Evolutionary conservation across 2,329 filamentous ascomycete genomes (phyloP).

Genomic region (Stylonectria norvegica): DNA sequence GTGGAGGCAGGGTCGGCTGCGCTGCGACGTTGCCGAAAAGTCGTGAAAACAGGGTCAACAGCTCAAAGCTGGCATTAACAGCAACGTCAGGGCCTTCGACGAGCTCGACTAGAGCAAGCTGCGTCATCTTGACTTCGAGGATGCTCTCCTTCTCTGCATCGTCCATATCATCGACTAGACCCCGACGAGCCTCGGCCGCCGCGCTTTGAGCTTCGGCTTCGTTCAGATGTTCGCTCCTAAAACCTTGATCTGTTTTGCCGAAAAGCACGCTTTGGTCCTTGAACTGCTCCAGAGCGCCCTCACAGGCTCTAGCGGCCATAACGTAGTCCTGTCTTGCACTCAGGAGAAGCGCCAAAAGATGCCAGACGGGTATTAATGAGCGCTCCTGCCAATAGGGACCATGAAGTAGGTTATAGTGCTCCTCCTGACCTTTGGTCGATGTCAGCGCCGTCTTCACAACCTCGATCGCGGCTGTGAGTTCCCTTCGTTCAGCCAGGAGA

Average conservation of each 20-base stretch:
- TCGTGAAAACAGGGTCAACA: slow-evolving; percentile 75
- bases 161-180: slow-evolving; percentile 75
- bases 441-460: slow-evolving; percentile 74
- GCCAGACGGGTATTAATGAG: slow-evolving; percentile 77
- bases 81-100: slow-evolving; percentile 80
- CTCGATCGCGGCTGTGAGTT: slow-evolving; percentile 76
- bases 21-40: slow-evolving; percentile 63
- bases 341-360: slow-evolving; percentile 79
- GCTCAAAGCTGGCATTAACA: slow-evolving; percentile 82
- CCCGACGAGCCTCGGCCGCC: slow-evolving; percentile 31
- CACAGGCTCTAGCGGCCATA: slow-evolving; percentile 77
- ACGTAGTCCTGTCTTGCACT: slow-evolving; percentile 83
- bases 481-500: slow-evolving; percentile 83
- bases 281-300: slow-evolving; percentile 89
- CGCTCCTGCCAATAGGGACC: slow-evolving; percentile 60
- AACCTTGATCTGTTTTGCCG: slow-evolving; percentile 55
- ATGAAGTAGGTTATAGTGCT: slow-evolving; percentile 42
- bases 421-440: slow-evolving; percentile 48
- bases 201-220: slow-evolving; percentile 40
- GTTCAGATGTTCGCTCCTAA: slow-evolving; percentile 66
- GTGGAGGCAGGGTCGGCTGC: slow-evolving; percentile 43
- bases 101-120: slow-evolving; percentile 78
- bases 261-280: slow-evolving; percentile 68
- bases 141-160: slow-evolving; percentile 80
- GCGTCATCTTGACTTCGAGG: slow-evolving; percentile 94